Evolutionary conservation across 768 basidiomycete genomes (phyloP), one percentile per base, ranked within the genome.

Genomic region (Strobilomyces echinocephalus): DNA sequence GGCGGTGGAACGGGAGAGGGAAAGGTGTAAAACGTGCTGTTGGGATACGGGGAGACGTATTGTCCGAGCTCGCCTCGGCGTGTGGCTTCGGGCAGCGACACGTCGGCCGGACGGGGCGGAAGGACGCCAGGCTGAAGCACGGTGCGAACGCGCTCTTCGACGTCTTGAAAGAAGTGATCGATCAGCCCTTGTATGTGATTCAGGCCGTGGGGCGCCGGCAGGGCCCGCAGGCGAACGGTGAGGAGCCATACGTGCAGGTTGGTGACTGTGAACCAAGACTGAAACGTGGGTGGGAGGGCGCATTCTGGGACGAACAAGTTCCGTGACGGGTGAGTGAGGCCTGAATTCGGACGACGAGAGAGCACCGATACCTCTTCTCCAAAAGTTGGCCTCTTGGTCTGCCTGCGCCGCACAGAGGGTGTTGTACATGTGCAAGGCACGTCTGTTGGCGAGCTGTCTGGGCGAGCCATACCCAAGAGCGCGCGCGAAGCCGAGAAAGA

Each of bases 241-340:
- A 95, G 82, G 59, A 97, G 76, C 88, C 94, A 95, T 45, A 97
- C 76, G 70, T 98, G 93, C 28, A 97, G 77, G 59, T 95, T 93
- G 28, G 91, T 91, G 47, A 97, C 73, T 5, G 90, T 91, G 73
- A 97, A 97, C 90, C 94, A 97, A 15, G 95, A 91, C 64, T 97
- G 95, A 70, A 95, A 97, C 0, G 95, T 97, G 12, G 87, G 87
- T 10, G 95, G 93, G 7, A 97, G 78, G 54, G 77, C 77, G 63
- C 90, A 95, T 55, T 82, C 95, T 97, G 0, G 20, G 5, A 20
- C 2, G n/a, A n/a, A n/a, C 15, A 18, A 38, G 49, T 50, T 30
- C 51, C 31, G 49, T 40, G 15, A 49, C 54, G 33, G 3, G 16
- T 56, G 30, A 49, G 46, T 42, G 26, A 14, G n/a, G 14, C 21